phyloP scores from a whole-genome alignment of 805 yeast species.

The Nakazawaea peltata region DNA sequence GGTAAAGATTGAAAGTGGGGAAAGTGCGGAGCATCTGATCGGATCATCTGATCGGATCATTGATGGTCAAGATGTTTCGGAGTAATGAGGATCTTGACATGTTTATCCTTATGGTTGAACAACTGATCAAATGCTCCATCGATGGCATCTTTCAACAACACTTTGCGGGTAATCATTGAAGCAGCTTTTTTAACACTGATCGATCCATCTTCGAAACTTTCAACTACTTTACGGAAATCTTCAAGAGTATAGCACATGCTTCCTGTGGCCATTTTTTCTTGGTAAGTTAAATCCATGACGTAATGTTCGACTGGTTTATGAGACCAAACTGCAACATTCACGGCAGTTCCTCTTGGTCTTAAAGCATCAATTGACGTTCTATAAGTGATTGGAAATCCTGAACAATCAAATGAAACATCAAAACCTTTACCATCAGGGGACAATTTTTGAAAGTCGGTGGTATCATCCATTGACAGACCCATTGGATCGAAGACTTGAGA shows the following conservation, averaged over 20 bases:
- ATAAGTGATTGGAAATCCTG: conserved; percentile 47
- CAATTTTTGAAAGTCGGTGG: conserved; percentile 25
- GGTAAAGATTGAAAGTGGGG: no score
- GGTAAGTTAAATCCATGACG: conserved; percentile 50
- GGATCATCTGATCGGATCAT: no score
- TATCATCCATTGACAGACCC: conserved; percentile 23
- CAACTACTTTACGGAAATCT: conserved; percentile 51
- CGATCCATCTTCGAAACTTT: conserved; percentile 37
- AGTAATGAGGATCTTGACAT: conserved; percentile 45
- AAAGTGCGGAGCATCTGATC: no score
- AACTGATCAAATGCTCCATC: conserved; percentile 45
- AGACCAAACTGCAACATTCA: conserved; percentile 62
- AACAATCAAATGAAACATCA: conserved; percentile 43
- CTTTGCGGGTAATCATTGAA: conserved; percentile 45
- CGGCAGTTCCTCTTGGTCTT: conserved; percentile 47
- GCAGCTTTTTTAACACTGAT: conserved; percentile 35
- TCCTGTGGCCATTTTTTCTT: conserved; percentile 50
- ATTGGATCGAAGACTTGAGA: conserved; percentile 44
- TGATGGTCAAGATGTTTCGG: conserved; percentile 23
- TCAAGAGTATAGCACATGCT: conserved; percentile 51
- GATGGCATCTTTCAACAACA: conserved; percentile 40
- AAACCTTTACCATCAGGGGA: conserved; percentile 37
- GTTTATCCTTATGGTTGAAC: conserved; percentile 41
- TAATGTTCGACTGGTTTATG: conserved; percentile 36
- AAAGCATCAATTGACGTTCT: conserved; percentile 41